Conservation (phyloP, 164 flowering plant species). For the Liriodendron chinense region DNA sequence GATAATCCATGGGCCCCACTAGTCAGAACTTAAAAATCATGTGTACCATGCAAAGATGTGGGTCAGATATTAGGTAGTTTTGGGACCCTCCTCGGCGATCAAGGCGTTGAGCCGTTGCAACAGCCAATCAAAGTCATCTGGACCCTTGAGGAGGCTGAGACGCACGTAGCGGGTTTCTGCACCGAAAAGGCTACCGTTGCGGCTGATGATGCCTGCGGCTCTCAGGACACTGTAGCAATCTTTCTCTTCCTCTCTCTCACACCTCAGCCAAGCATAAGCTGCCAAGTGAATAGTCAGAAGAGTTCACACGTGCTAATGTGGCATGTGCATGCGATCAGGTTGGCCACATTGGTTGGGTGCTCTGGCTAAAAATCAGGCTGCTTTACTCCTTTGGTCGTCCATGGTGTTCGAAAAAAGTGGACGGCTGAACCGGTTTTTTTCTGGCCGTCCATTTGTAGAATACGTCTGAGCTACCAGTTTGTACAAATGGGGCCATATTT, state of each 20-base stretch:
- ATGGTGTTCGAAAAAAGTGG: neutral
- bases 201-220: slow-evolving; percentile 44
- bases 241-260: slow-evolving; percentile 54
- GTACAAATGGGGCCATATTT: too few relatives aligned
- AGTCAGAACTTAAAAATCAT: too few relatives aligned
- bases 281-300: neutral
- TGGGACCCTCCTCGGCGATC: slow-evolving; percentile 2
- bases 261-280: slow-evolving; percentile 65
- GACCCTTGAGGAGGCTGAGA: slow-evolving; percentile 43
- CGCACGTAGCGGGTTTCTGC: slow-evolving; percentile 45
- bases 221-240: slow-evolving; percentile 44
- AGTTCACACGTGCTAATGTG: neutral
- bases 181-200: slow-evolving; percentile 30
- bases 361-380: neutral
- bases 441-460: neutral
- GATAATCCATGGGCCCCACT: too few relatives aligned
- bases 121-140: slow-evolving; percentile 44
- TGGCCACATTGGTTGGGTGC: too few relatives aligned
- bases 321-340: too few relatives aligned
- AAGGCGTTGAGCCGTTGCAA: slow-evolving; percentile 21
- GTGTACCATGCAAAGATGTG: too few relatives aligned
- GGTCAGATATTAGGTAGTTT: too few relatives aligned
- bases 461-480: too few relatives aligned
- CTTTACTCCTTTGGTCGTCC: neutral
- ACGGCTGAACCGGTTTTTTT: neutral